Evolutionary conservation across 1,284 basidiomycete genomes (phyloP).

Genomic region (Tilletia caries): DNA sequence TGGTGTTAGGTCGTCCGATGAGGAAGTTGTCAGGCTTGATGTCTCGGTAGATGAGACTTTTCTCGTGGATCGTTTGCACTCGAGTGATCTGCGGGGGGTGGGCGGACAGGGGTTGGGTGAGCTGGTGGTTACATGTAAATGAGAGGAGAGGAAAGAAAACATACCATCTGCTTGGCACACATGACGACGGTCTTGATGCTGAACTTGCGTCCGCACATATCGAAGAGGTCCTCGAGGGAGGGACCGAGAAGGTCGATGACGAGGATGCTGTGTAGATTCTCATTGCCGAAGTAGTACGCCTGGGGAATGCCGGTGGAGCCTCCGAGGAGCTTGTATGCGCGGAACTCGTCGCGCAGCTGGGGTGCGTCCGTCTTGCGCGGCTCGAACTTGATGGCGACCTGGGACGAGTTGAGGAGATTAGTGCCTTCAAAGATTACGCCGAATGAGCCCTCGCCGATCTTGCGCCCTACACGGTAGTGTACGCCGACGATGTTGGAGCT

Average conservation of each 20-base stretch:
- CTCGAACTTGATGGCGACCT: constrained; percentile 55
- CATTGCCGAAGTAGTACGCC: constrained; percentile 95
- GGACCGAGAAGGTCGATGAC: constrained; percentile 93
- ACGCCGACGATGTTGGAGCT: constrained; percentile 57
- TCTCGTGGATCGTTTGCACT: constrained; percentile 92
- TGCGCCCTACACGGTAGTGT: constrained; percentile 80
- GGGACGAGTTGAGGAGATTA: constrained; percentile 12
- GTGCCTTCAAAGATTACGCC: constrained; percentile 86
- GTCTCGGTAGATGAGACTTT: constrained; percentile 93
- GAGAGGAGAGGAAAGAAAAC: constrained; percentile 49
- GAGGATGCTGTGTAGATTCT: constrained; percentile 94
- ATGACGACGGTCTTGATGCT: constrained; percentile 93
- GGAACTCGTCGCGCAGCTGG: constrained; percentile 91
- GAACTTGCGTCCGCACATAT: constrained; percentile 93
- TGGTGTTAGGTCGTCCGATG: constrained; percentile 83
- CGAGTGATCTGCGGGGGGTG: constrained; percentile 54
- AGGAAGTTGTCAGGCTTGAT: constrained; percentile 98
- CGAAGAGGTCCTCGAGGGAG: constrained; percentile 87
- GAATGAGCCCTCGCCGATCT: constrained; percentile 67
- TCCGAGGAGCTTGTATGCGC: constrained; percentile 89
- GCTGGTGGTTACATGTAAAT: no score
- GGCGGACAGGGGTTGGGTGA: no score
- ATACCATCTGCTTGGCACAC: constrained; percentile 92
- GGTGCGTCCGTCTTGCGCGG: constrained; percentile 93
- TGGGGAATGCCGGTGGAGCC: constrained; percentile 88